Conservation (phyloP, 257 asterid species). For the Ilex aquifolium region DNA sequence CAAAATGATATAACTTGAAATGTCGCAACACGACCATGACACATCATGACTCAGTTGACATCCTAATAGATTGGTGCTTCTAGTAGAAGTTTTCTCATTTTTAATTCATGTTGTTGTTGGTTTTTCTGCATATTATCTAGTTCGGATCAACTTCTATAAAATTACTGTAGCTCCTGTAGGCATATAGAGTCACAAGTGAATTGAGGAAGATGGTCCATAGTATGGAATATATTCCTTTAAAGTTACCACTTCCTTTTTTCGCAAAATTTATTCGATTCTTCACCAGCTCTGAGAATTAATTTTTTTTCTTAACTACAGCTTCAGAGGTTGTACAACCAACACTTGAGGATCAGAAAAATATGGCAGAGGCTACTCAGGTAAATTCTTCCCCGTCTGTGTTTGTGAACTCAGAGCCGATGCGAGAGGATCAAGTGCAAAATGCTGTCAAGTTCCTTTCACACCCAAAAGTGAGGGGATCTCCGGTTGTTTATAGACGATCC, state of each 20-base stretch:
- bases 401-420: constrained; percentile 88
- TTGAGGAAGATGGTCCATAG: not conserved
- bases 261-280: not conserved
- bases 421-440: constrained; percentile 93
- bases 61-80: no score
- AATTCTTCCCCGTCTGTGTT: constrained; percentile 69
- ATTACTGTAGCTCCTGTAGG: not conserved
- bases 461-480: constrained; percentile 94
- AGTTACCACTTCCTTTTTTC: constrained; percentile 3
- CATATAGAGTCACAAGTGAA: not conserved
- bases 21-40: no score
- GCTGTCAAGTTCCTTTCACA: constrained; percentile 97
- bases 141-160: no score
- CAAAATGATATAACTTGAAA: no score
- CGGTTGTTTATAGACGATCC: constrained; percentile 85
- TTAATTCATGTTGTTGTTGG: no score
- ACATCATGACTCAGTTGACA: no score
- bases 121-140: no score
- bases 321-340: constrained; percentile 34
- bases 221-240: no score
- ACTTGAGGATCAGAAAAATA: constrained; percentile 28
- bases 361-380: constrained; percentile 46
- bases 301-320: constrained; percentile 31
- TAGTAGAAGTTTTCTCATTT: no score
- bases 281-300: not conserved